phyloP scores from a whole-genome alignment of 1,139 yeast genomes.

The Lodderomyces oxycetoniae region DNA sequence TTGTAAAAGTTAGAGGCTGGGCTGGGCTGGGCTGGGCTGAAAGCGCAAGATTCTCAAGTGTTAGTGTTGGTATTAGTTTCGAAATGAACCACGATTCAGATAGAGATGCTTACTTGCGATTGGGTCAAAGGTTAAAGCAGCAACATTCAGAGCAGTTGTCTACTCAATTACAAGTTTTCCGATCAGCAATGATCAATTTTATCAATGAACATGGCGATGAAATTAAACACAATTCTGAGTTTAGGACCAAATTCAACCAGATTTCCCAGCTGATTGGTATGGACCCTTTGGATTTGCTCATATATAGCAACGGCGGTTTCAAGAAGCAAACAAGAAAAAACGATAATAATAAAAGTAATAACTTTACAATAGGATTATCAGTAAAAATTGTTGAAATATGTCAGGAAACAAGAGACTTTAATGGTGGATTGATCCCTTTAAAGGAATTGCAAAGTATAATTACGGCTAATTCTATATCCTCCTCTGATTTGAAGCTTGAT shows the following conservation, averaged over 20 bases:
- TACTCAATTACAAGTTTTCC: conserved; percentile 57
- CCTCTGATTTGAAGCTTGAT: conserved; percentile 15
- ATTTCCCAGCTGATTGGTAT: conserved; percentile 77
- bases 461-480: conserved; percentile 10
- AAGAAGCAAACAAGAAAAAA: conserved; percentile 10
- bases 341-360: conserved; percentile 30
- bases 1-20: too few relatives aligned
- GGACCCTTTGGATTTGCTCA: conserved; percentile 64
- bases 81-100: conserved; percentile 15
- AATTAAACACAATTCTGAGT: conserved; percentile 58
- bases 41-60: too few relatives aligned
- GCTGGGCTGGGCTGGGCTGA: too few relatives aligned
- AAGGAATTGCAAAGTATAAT: conserved; percentile 46
- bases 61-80: too few relatives aligned
- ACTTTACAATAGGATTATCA: conserved; percentile 60
- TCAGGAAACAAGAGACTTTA: conserved; percentile 60
- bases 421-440: conserved; percentile 74
- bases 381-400: conserved; percentile 74
- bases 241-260: conserved; percentile 64
- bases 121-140: conserved; percentile 27
- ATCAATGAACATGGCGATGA: conserved; percentile 63
- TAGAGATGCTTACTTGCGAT: conserved; percentile 26
- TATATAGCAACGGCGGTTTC: conserved; percentile 17
- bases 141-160: conserved; percentile 48
- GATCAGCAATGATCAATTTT: conserved; percentile 54